Conservation (phyloP, 2,329 filamentous ascomycete species). For the Sclerotinia minor region DNA sequence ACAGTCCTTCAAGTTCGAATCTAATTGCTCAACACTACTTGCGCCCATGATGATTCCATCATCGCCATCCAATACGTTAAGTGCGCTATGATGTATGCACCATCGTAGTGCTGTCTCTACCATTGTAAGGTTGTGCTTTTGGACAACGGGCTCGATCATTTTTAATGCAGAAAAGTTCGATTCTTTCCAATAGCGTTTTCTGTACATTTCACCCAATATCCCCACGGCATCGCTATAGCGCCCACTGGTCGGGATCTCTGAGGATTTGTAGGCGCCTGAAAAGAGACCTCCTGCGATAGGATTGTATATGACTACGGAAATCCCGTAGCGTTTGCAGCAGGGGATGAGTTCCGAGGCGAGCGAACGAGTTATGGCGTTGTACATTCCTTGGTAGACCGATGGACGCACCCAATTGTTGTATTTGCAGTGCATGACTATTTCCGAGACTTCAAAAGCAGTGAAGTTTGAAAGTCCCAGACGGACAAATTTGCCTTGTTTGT, state of each 20-base stretch:
- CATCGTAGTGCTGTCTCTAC: constrained; percentile 63
- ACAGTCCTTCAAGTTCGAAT: constrained; percentile 46
- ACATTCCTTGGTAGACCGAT: constrained; percentile 82
- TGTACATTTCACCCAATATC: constrained; percentile 51
- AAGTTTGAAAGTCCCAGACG: constrained; percentile 80
- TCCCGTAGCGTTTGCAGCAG: constrained; percentile 71
- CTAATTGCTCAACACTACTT: constrained; percentile 45
- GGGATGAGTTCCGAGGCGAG: constrained; percentile 75
- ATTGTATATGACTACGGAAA: constrained; percentile 81
- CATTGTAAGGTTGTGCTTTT: constrained; percentile 59
- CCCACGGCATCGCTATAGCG: constrained; percentile 62
- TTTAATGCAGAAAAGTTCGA: constrained; percentile 60
- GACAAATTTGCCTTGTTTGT: constrained; percentile 81
- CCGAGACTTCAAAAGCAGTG: constrained; percentile 83
- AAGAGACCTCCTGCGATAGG: constrained; percentile 79
- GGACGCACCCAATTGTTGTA: constrained; percentile 72
- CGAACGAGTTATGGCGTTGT: constrained; percentile 74
- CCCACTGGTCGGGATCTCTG: constrained; percentile 56
- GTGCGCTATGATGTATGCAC: constrained; percentile 57
- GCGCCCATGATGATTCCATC: constrained; percentile 48
- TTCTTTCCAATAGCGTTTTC: constrained; percentile 63
- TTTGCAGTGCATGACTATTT: constrained; percentile 77
- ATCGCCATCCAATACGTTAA: constrained; percentile 52
- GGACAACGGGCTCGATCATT: constrained; percentile 59
- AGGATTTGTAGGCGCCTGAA: constrained; percentile 64